A percentile compares a stretch with the other conserved stretches of the same genome.
phyloP scores from a whole-genome alignment of 495 filamentous ascomycete genomes.

The Penicillium herquei region DNA sequence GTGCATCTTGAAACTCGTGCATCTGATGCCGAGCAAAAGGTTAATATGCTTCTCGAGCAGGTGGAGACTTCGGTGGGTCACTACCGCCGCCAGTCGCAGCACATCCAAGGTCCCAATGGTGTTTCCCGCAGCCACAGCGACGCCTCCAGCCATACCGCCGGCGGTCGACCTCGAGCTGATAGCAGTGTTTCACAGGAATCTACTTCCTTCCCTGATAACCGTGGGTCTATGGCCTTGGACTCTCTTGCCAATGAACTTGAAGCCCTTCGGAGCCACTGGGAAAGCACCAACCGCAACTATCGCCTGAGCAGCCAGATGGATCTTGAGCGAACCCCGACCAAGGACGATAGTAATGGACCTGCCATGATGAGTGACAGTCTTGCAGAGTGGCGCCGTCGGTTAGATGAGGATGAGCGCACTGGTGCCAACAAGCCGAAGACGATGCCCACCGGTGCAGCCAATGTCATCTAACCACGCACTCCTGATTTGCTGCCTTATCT shows the following conservation, averaged over 20 bases:
- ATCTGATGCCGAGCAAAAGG: slow-evolving; percentile 86
- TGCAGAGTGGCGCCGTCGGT: slow-evolving; percentile 70
- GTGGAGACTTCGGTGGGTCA: slow-evolving; percentile 91
- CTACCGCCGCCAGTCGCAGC: slow-evolving; percentile 78
- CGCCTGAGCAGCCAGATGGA: slow-evolving; percentile 82
- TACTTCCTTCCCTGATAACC: slow-evolving; percentile 60
- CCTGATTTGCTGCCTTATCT: neutral
- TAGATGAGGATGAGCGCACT: slow-evolving; percentile 61
- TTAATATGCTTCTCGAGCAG: slow-evolving; percentile 88
- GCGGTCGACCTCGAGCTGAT: slow-evolving; percentile 39
- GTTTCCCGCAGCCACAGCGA: slow-evolving; percentile 45
- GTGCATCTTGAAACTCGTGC: slow-evolving; percentile 73
- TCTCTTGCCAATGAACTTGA: slow-evolving; percentile 90
- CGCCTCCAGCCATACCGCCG: slow-evolving; percentile 42
- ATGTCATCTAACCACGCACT: slow-evolving; percentile 36
- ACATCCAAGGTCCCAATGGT: slow-evolving; percentile 39
- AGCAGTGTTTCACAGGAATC: slow-evolving; percentile 56
- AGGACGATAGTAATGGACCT: slow-evolving; percentile 45
- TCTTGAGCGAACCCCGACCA: slow-evolving; percentile 67
- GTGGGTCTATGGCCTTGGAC: slow-evolving; percentile 85
- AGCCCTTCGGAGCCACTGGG: slow-evolving; percentile 84
- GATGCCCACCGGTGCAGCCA: slow-evolving; percentile 22
- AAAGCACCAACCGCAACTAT: slow-evolving; percentile 92
- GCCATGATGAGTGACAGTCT: slow-evolving; percentile 62
- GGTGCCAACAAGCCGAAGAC: slow-evolving; percentile 30